These are phyloP conservation scores for Microdochium trichocladiopsis DNA, from an alignment of 2,329 filamentous ascomycete genomes.

Conservation along the genomic window DNA sequence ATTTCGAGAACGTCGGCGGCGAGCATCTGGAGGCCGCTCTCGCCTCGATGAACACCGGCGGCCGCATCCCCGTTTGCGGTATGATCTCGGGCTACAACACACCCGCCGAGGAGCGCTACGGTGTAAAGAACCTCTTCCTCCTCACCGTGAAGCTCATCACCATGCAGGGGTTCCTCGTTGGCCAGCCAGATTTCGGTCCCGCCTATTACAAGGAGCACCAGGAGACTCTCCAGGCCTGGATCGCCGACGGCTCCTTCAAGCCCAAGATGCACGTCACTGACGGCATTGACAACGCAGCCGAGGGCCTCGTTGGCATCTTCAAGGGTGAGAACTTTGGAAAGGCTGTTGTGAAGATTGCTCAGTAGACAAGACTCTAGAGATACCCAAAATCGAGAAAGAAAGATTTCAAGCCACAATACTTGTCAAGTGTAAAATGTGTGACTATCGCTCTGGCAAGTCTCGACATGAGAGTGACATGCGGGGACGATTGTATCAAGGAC, in stretches of 20 bases:
- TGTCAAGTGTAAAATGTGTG: no score
- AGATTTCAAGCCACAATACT: not conserved
- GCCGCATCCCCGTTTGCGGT: slow-evolving; percentile 54
- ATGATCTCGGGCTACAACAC: slow-evolving; percentile 77
- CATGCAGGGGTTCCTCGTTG: slow-evolving; percentile 72
- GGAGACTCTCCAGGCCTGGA: slow-evolving; percentile 68
- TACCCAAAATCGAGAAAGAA: not conserved
- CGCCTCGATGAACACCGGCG: slow-evolving; percentile 53
- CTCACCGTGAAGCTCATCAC: slow-evolving; percentile 65
- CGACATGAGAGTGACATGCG: no score
- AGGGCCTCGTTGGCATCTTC: slow-evolving; percentile 70
- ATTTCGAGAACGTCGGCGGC: slow-evolving; percentile 76
- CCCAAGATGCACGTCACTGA: slow-evolving; percentile 60
- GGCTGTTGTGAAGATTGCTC: slow-evolving; percentile 59
- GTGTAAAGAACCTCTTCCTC: slow-evolving; percentile 57
- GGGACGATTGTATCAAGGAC: no score
- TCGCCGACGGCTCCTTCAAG: slow-evolving; percentile 69
- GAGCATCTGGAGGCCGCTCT: slow-evolving; percentile 60
- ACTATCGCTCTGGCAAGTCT: no score
- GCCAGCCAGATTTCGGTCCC: slow-evolving; percentile 56
- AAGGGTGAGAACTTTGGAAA: slow-evolving; percentile 81
- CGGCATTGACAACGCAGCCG: slow-evolving; percentile 69
- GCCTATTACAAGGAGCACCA: slow-evolving; percentile 65
- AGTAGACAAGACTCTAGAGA: not conserved
- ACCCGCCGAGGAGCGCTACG: slow-evolving; percentile 45